A percentile compares a stretch with the other conserved stretches of the same genome.
Conservation (phyloP, 2,329 filamentous ascomycete genomes). For the Colletotrichum karsti region DNA sequence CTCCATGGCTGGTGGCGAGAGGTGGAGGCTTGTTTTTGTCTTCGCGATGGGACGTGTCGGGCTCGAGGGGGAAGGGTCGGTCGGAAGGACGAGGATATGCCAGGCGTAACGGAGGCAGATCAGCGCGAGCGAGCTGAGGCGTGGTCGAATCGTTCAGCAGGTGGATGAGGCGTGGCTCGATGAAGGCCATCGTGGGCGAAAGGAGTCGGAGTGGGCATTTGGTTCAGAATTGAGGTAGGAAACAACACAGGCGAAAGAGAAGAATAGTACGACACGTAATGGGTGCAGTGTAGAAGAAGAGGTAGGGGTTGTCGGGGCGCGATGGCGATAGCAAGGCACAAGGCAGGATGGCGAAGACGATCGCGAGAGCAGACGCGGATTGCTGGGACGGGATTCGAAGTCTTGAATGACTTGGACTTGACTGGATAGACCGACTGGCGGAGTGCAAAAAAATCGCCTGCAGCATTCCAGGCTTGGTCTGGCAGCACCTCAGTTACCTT, state of each 20-base stretch:
- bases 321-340: not conserved
- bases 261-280: constrained; percentile 23
- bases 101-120: constrained; percentile 61
- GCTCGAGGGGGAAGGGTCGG: constrained; percentile 61
- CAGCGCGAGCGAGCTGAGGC: constrained; percentile 56
- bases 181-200: constrained; percentile 65
- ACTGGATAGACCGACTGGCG: constrained; percentile 1
- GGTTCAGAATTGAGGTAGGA: constrained; percentile 31
- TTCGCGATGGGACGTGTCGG: constrained; percentile 51
- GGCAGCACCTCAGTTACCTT: not conserved
- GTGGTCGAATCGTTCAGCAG: constrained; percentile 66
- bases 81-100: constrained; percentile 52
- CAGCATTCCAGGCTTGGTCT: constrained; percentile 11
- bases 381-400: not conserved
- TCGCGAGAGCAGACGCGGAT: not conserved
- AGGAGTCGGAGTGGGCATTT: constrained; percentile 44
- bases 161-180: constrained; percentile 74
- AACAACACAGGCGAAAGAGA: constrained; percentile 17
- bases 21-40: constrained; percentile 40
- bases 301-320: not conserved
- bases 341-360: not conserved
- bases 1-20: constrained; percentile 29
- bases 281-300: constrained; percentile 20
- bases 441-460: not conserved
- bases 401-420: not conserved